Evolutionary conservation across 257 asterid genomes (phyloP), one percentile per base, ranked within the genome.

Genomic region (Penstemon eatonii): DNA sequence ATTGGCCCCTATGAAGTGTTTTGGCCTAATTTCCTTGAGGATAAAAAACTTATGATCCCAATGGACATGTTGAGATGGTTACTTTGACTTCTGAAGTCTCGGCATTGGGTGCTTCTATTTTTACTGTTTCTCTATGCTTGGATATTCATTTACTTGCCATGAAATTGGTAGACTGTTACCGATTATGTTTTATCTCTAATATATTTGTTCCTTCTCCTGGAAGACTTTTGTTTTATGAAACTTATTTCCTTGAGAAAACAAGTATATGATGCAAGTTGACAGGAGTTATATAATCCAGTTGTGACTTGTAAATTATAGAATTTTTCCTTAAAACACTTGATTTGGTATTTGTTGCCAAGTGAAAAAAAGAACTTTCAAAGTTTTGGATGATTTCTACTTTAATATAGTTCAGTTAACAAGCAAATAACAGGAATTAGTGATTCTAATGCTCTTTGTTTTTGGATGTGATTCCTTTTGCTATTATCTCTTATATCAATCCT

Each of bases 41-140:
- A 25, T 25, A 25, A 6, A 45, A 46, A 46, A 5, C 9, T 46
- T 25, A 25, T 25, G 33, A 12, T 7, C 51, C 11, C 51, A 8
- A 9, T 46, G 8, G 51, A 8, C 11, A 12, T 7, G 33, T 46
- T 46, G 51, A 46, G 51, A 46, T 46, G 51, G 13, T 46, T 46
- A 5, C 8, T 46, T 46, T 46, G 51, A 7, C n/a, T 46, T 46
- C 9, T 25, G 33, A 0, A 25, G 33, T 25, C 33, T 25, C 33
- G 33, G 33, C 33, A 25, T 25, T 65, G 44, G 53, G 25, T 61
- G 56, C 50, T 50, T 60, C 45, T 60, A 61, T 45, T 25, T 7
- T 41, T 8, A 11, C 11, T 43, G 51, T 13, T 5, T 19, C 13
- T 43, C 4, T 66, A 9, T 18, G 3, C 3, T 55, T n/a, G 33